Evolutionary conservation across 2,329 filamentous ascomycete species (phyloP).

Genomic region (Neophaeococcomyces mojaviensis): DNA sequence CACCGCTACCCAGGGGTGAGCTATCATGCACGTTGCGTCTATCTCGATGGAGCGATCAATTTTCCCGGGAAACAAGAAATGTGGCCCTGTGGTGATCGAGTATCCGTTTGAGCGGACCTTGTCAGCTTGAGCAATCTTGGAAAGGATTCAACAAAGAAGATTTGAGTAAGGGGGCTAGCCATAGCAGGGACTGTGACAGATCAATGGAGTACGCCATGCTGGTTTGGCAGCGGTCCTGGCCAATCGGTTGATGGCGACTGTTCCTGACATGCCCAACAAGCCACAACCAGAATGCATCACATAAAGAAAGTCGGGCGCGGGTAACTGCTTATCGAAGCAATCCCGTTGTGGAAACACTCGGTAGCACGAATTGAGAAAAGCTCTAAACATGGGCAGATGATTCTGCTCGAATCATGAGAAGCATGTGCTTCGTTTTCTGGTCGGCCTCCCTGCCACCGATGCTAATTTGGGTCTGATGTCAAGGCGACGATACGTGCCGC

Average conservation of each 20-base stretch:
- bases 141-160: too few relatives aligned
- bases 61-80: too few relatives aligned
- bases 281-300: not conserved
- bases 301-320: not conserved
- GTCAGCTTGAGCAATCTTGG: too few relatives aligned
- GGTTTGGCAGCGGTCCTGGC: not conserved
- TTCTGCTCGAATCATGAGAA: not conserved
- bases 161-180: too few relatives aligned
- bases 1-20: constrained; percentile 1
- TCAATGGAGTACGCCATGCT: not conserved
- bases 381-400: not conserved
- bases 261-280: not conserved
- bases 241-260: not conserved
- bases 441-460: not conserved
- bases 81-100: not conserved
- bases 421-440: not conserved
- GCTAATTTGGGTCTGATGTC: not conserved
- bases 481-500: not conserved
- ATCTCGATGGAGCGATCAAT: constrained; percentile 1
- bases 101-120: too few relatives aligned
- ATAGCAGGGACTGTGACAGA: too few relatives aligned
- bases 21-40: not conserved
- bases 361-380: not conserved
- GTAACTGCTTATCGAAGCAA: too few relatives aligned
- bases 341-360: not conserved